Evolutionary conservation across 2,329 filamentous ascomycete genomes (phyloP).

Genomic region (Dryadomyces quercus-mongolicae): DNA sequence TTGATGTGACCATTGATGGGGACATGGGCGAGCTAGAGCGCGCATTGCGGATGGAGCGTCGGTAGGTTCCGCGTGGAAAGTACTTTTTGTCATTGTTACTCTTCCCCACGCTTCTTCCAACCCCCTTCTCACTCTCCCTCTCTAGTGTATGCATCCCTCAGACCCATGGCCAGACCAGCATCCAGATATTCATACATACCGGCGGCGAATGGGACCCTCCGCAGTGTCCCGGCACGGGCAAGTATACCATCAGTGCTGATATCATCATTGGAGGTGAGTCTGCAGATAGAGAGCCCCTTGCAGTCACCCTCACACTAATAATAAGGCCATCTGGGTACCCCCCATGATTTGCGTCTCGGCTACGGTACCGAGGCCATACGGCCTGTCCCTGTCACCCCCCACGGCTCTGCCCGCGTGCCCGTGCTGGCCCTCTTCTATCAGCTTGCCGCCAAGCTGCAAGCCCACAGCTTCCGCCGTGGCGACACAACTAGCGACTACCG

Average conservation of each 20-base stretch:
- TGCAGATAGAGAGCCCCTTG: too few relatives aligned
- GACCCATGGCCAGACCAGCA: conserved; percentile 6
- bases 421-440: conserved; percentile 9
- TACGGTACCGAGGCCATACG: conserved; percentile 6
- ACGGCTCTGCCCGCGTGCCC: conserved; percentile 2
- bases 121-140: background rate
- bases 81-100: background rate
- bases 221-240: background rate
- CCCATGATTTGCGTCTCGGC: conserved; percentile 5
- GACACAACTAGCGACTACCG: conserved; percentile 6
- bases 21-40: conserved; percentile 5
- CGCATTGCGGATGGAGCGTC: conserved; percentile 1
- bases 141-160: conserved; percentile 8
- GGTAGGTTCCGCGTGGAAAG: background rate
- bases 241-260: conserved; percentile 7
- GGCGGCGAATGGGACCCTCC: conserved; percentile 8
- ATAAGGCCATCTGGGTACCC: conserved; percentile 8
- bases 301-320: background rate
- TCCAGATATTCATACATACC: conserved; percentile 10
- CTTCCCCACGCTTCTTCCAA: background rate
- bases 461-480: conserved; percentile 5
- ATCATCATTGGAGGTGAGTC: conserved; percentile 8
- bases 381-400: conserved; percentile 4
- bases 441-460: conserved; percentile 7
- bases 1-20: conserved; percentile 8